Percentiles rank a stretch among this genome's conserved stretches.
phyloP scores from a whole-genome alignment of 2,329 filamentous ascomycete genomes.

The Ophiostoma ulmi region DNA sequence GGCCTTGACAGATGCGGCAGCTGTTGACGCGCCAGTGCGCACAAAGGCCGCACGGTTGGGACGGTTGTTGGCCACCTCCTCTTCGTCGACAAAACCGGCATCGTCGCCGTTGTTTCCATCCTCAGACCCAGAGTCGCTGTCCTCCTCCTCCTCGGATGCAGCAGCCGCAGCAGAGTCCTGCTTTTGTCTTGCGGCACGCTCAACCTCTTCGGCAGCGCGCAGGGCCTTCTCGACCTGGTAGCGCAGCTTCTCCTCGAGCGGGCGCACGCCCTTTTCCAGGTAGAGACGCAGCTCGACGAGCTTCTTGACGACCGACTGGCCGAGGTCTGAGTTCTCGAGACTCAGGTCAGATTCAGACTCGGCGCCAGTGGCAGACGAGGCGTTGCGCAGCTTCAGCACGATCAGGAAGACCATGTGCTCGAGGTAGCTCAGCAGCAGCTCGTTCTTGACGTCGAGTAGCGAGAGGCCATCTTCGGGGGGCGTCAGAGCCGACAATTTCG shows the following conservation, averaged over 20 bases:
- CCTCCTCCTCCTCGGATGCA: slow-evolving; percentile 37
- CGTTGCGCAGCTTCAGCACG: slow-evolving; percentile 68
- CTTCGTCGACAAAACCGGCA: slow-evolving; percentile 22
- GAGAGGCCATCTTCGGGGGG: slow-evolving; percentile 86
- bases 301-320: slow-evolving; percentile 71
- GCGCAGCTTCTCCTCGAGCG: slow-evolving; percentile 81
- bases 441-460: slow-evolving; percentile 91
- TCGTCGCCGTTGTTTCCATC: slow-evolving; percentile 24
- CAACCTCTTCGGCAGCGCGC: slow-evolving; percentile 73
- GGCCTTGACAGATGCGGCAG: slow-evolving; percentile 8
- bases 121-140: slow-evolving; percentile 30
- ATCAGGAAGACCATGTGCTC: slow-evolving; percentile 90
- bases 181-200: slow-evolving; percentile 42
- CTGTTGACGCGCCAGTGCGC: slow-evolving; percentile 27
- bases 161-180: slow-evolving; percentile 36
- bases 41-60: slow-evolving; percentile 38
- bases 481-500: slow-evolving; percentile 57
- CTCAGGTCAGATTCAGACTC: slow-evolving; percentile 25
- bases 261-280: slow-evolving; percentile 85
- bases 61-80: slow-evolving; percentile 26
- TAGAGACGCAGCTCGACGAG: slow-evolving; percentile 89
- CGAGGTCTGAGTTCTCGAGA: slow-evolving; percentile 41
- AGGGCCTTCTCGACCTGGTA: slow-evolving; percentile 97
- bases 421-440: slow-evolving; percentile 91
- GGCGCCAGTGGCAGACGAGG: slow-evolving; percentile 28